These are phyloP conservation scores for Botrytis medusae DNA, from an alignment of 2,329 filamentous ascomycete species.

Conservation along the genomic window DNA sequence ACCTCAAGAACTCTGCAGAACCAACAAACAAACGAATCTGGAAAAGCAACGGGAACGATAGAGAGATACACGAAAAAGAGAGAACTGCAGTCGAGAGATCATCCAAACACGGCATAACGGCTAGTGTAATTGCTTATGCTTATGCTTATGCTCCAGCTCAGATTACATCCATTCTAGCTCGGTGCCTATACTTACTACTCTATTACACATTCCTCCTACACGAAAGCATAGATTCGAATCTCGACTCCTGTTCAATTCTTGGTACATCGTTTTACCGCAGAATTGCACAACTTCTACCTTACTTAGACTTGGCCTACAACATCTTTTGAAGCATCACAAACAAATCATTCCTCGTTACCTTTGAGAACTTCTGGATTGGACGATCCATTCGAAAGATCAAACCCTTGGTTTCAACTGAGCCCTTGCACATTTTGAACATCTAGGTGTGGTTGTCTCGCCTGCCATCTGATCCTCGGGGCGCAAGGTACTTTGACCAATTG, in stretches of 20 bases:
- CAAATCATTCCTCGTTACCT: constrained; percentile 11
- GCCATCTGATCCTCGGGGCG: constrained; percentile 23
- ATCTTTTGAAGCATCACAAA: constrained; percentile 12
- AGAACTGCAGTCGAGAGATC: constrained; percentile 7
- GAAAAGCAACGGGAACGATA: constrained; percentile 12
- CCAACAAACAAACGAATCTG: constrained; percentile 6
- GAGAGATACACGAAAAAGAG: background rate
- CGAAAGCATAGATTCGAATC: constrained; percentile 15
- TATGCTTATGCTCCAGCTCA: constrained; percentile 18
- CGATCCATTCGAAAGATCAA: constrained; percentile 1
- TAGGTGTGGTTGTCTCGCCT: constrained; percentile 16
- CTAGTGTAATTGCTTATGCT: constrained; percentile 20
- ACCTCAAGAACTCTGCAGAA: background rate
- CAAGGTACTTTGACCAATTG: constrained; percentile 8
- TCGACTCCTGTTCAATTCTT: constrained; percentile 2
- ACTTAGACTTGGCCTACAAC: constrained; percentile 6
- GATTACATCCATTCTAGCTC: background rate
- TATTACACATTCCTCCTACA: background rate
- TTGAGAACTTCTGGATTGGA: constrained; percentile 1
- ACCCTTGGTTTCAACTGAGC: constrained; percentile 16
- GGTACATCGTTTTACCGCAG: constrained; percentile 9
- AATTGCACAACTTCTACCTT: background rate
- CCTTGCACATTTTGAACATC: constrained; percentile 1
- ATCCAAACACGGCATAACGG: constrained; percentile 12
- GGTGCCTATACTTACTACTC: constrained; percentile 13